A percentile compares a stretch with the other conserved stretches of the same genome.
Conservation (phyloP, 305 asterid genomes). For the Fraxinus baroniana region DNA sequence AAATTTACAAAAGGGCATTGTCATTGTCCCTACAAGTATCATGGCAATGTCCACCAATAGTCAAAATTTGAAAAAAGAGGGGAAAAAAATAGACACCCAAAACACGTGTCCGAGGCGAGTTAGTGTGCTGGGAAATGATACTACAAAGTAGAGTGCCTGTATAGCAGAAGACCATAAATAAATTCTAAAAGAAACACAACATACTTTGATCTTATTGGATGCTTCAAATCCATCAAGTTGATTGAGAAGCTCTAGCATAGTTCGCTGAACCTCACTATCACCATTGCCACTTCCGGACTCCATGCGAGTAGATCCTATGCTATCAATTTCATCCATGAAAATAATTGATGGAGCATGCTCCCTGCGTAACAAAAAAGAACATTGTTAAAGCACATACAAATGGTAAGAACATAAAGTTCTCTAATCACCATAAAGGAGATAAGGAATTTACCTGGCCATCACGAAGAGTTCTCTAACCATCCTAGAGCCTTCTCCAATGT, state of each 20-base stretch:
- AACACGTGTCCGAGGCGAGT: not conserved
- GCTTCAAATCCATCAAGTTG: constrained; percentile 99
- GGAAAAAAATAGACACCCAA: not conserved
- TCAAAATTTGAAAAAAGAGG: not conserved
- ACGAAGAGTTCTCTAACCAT: constrained; percentile 99
- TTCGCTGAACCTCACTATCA: constrained; percentile 93
- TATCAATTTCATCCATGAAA: constrained; percentile 97
- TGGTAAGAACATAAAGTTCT: not conserved
- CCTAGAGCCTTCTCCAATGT: constrained; percentile 96
- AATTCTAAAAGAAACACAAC: not conserved
- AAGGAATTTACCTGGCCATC: constrained; percentile 85
- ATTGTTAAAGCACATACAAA: constrained; percentile 9
- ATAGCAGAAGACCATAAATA: not conserved
- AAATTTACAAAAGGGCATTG: not conserved
- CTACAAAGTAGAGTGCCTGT: not conserved
- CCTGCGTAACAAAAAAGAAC: constrained; percentile 35
- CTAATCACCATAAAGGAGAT: not conserved
- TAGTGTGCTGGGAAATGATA: not conserved
- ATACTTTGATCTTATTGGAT: constrained; percentile 76
- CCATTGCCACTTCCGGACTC: constrained; percentile 98
- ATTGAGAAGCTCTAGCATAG: constrained; percentile 96
- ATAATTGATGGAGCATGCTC: constrained; percentile 96
- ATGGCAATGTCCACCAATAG: not conserved
- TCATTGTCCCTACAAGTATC: not conserved
- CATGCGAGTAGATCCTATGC: constrained; percentile 91